Conservation (phyloP, 148 eudicot species). For the Euryodendron excelsum region DNA sequence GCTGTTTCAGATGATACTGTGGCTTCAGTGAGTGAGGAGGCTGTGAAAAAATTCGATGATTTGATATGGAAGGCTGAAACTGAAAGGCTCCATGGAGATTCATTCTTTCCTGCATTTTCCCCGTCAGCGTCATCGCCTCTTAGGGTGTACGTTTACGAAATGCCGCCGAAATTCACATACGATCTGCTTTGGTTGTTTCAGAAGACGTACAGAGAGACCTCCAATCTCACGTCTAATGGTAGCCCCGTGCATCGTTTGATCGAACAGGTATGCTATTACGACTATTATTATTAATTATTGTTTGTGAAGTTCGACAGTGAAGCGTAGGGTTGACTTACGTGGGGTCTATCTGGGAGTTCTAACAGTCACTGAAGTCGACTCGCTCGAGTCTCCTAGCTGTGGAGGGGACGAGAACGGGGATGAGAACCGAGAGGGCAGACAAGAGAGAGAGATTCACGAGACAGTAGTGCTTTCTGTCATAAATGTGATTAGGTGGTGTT, state of each 20-base stretch:
- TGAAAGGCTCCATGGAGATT: conserved; percentile 28
- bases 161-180: conserved; percentile 86
- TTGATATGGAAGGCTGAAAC: conserved; percentile 49
- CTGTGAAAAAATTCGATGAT: conserved; percentile 49
- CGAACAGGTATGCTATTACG: conserved; percentile 50
- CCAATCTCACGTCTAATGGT: conserved; percentile 85
- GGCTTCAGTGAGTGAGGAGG: conserved; percentile 10
- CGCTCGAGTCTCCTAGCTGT: no score
- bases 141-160: conserved; percentile 89
- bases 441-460: no score
- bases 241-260: conserved; percentile 88
- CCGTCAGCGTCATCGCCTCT: conserved; percentile 26
- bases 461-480: no score
- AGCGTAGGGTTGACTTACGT: no score
- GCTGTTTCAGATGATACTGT: conserved; percentile 37
- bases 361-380: no score
- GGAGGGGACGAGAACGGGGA: no score
- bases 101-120: conserved; percentile 21
- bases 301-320: no score
- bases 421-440: no score
- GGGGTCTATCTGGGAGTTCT: no score
- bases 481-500: no score
- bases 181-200: conserved; percentile 72
- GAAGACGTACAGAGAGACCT: conserved; percentile 60
- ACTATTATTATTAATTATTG: not conserved